phyloP scores from a whole-genome alignment of 345 rosid species.

The Eucalyptus lansdowneana region DNA sequence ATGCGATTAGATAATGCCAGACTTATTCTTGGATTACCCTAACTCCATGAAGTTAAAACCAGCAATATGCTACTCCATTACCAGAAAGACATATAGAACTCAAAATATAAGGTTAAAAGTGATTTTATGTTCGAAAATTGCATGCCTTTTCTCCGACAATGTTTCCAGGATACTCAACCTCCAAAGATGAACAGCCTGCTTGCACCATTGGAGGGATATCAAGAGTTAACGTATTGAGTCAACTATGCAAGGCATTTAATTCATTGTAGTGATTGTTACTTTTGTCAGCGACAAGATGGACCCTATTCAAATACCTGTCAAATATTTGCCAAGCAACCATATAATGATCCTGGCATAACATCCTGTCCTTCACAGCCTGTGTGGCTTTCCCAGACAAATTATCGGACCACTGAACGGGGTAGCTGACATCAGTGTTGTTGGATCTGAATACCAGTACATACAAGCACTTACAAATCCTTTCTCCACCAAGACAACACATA shows the following conservation, averaged over 20 bases:
- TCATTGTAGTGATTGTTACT: background rate
- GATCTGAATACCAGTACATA: slow-evolving; percentile 35
- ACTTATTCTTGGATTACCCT: background rate
- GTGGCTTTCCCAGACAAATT: slow-evolving; percentile 64
- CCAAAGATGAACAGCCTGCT: background rate
- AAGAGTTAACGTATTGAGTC: background rate
- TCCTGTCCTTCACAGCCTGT: slow-evolving; percentile 82
- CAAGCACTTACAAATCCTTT: slow-evolving; percentile 50
- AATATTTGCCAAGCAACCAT: slow-evolving; percentile 63
- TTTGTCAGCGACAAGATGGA: slow-evolving; percentile 38
- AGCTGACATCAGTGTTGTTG: slow-evolving; percentile 24
- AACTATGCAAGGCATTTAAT: background rate
- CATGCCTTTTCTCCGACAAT: background rate
- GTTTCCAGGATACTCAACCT: background rate
- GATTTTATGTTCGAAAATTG: background rate
- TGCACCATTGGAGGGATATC: background rate
- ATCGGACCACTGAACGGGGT: slow-evolving; percentile 55
- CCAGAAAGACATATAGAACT: background rate
- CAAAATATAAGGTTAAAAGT: background rate
- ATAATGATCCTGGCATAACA: slow-evolving; percentile 55
- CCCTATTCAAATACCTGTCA: slow-evolving; percentile 50
- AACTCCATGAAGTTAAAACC: background rate
- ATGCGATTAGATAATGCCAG: background rate
- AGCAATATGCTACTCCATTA: background rate
- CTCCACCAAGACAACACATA: slow-evolving; percentile 64